Evolutionary conservation across 306 rosid genomes (phyloP), one percentile per base, ranked within the genome.

Genomic region (Cucumis hystrix): DNA sequence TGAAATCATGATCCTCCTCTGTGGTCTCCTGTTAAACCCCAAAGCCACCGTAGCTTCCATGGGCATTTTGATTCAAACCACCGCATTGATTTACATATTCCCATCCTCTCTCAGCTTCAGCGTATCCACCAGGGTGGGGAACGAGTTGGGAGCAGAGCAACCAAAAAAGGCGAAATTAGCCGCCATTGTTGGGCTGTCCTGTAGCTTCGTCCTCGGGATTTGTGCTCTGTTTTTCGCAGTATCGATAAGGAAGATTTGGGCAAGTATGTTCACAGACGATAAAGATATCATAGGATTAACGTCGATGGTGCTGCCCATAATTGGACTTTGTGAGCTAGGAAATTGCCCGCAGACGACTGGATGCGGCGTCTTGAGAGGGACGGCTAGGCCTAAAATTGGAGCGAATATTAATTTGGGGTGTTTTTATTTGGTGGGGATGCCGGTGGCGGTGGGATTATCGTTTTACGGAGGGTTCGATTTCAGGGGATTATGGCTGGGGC

Each of bases 261-360:
- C 98, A 18, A 81, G 76, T 15, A 89, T 92, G 89, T 94, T 94
- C 80, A 91, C 97, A 10, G 47, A 76, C 0, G 97, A 94, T 30
- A 79, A 83, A 41, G 93, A 90, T 75, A 92, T 94, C 14, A 72
- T 90, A 37, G 54, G 51, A 3, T 37, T 94, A 23, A 94, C 98
- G 14, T 78, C 96, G 1, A 28, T 85, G 88, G 98, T 94, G 14
- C 87, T 94, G 65, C 98, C 98, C 0, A 87, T 94, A 55, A 91
- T 94, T 0, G 98, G 98, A 1, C 88, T 94, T 0, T 94, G 97
- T 73, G 98, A 94, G 85, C 85, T 94, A 0, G 98, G 98, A 15
- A 94, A 94, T 37, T 94, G 96, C 60, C 98, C 98, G 3, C 98
- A 94, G 68, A 94, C 98, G 21, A 89, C 98, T 8, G 98, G 98